These are phyloP conservation scores for Mortierella sp. DNA, from an alignment of 371 early-diverging fungal species.

Conservation along the genomic window DNA sequence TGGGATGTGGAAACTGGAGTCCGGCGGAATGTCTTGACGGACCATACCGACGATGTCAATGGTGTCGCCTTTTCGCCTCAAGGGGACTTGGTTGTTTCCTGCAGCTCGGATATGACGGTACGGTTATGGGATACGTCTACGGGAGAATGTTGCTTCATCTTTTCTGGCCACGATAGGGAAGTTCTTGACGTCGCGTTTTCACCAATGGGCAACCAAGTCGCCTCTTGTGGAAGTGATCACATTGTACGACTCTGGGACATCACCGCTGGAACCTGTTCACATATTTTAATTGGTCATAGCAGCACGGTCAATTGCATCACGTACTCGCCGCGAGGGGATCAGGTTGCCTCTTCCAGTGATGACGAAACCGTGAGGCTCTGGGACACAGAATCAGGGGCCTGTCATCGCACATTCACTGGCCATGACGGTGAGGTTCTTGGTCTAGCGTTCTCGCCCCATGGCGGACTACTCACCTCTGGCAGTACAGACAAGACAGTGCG, in stretches of 20 bases:
- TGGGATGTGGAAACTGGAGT: constrained; percentile 14
- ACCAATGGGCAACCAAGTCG: neutral
- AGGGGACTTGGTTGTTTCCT: constrained; percentile 10
- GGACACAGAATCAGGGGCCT: neutral
- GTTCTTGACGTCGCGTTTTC: constrained; percentile 1
- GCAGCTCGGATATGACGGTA: constrained; percentile 5
- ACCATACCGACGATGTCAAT: neutral
- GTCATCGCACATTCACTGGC: neutral
- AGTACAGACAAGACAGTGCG: constrained; percentile 8
- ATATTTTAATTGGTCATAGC: constrained; percentile 1
- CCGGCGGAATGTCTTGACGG: neutral
- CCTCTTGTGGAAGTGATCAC: constrained; percentile 5
- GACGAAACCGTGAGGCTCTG: constrained; percentile 2
- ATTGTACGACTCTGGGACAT: constrained; percentile 21
- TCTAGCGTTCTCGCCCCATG: constrained; percentile 7
- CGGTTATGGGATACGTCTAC: too few relatives aligned
- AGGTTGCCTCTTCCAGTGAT: constrained; percentile 6
- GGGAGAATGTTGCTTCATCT: too few relatives aligned
- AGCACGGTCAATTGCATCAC: neutral
- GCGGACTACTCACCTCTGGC: neutral
- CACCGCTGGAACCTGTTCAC: neutral
- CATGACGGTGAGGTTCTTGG: neutral
- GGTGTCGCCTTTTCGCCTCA: constrained; percentile 9
- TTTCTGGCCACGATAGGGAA: too few relatives aligned
- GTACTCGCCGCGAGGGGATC: neutral